Evolutionary conservation across 768 basidiomycete genomes (phyloP), one percentile per base, ranked within the genome.

Genomic region (Naganishia onofrii): DNA sequence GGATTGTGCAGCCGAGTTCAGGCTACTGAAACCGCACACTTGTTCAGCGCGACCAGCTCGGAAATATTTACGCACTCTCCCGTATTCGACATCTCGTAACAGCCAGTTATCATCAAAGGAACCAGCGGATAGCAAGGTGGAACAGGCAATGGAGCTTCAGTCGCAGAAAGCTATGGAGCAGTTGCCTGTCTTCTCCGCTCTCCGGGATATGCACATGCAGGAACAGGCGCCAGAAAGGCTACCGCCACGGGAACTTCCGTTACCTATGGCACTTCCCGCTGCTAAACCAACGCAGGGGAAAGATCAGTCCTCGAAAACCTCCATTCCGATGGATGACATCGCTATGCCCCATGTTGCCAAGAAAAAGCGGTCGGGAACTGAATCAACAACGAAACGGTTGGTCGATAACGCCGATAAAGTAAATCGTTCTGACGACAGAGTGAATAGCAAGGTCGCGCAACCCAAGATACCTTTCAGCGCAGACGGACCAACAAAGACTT

Each of bases 11-110:
- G 66, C 48, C 7, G 52, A 53, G n/a, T 58, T 67, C 31, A 38
- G 55, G 15, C 48, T 67, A 13, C n/a, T 67, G 23, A 38, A 38
- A 55, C 66, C 56, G 38, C 57, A 71, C 31, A 15, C 31, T 21
- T 63, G 71, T 26, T 36, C 55, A 29, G 42, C 56, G 23, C 56
- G 42, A 34, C 5, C 76, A 73, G 51, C 31, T 23, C 56, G 44
- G 28, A 60, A 54, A 38, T 23, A 26, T 34, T 31, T 48, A 48
- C 53, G 31, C 34, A 57, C 38, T n/a, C 29, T 36, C 19, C 57
- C 38, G 28, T 57, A 12, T 48, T 21, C 42, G 56, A 42, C 46
- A 69, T 69, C 55, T 63, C 60, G 38, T 12, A 28, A 10, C 2
- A 46, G 26, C 4, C 60, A 46, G 34, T 6, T 44, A 10, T 12